Percentiles rank a stretch among this genome's conserved stretches.
These are phyloP conservation scores for Fraxinus velutina DNA, from an alignment of 305 asterid species.

Conservation along the genomic window DNA sequence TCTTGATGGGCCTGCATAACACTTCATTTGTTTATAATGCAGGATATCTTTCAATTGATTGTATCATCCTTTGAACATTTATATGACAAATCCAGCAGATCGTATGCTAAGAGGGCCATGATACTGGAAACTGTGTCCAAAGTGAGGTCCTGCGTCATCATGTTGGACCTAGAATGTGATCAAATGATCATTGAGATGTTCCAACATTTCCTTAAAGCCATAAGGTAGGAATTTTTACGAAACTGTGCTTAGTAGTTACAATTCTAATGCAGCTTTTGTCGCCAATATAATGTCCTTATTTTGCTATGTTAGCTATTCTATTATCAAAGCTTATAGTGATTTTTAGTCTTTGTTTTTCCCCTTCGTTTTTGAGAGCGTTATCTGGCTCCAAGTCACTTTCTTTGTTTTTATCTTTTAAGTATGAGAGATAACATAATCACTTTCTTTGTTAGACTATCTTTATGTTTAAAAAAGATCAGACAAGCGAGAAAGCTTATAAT, in stretches of 20 bases:
- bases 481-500: neutral
- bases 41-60: conserved; percentile 84
- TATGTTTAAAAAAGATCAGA: neutral
- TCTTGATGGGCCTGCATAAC: conserved; percentile 23
- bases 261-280: conserved; percentile 1
- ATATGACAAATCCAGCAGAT: conserved; percentile 64
- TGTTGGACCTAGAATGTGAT: conserved; percentile 97
- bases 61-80: conserved; percentile 78
- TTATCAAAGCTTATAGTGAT: neutral
- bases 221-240: conserved; percentile 48
- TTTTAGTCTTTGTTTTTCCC: neutral
- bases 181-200: conserved; percentile 80
- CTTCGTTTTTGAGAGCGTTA: neutral
- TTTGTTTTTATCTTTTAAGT: neutral
- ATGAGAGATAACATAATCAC: neutral
- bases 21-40: conserved; percentile 31
- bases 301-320: conserved; percentile 9
- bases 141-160: conserved; percentile 83
- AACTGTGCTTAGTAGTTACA: conserved; percentile 5
- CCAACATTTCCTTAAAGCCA: conserved; percentile 62
- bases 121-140: conserved; percentile 88
- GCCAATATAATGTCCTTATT: neutral
- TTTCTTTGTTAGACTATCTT: neutral
- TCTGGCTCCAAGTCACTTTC: neutral
- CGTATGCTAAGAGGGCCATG: conserved; percentile 60